Base-by-base conservation (phyloP, 257 asterid species). In the Ligustrum vulgare region DNA sequence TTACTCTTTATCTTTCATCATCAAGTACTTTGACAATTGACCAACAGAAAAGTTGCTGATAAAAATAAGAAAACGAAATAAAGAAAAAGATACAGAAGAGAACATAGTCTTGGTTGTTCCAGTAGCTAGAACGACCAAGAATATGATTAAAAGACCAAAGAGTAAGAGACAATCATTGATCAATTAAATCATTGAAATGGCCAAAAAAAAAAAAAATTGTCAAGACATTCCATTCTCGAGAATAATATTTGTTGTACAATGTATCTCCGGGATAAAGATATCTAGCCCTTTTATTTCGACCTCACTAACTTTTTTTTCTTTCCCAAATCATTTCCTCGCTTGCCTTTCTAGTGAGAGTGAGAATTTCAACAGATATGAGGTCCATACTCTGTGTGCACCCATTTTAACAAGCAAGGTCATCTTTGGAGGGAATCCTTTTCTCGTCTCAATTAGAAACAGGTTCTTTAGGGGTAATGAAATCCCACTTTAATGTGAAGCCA, bases 161-260 rank as follows among this genome's bases (percentile, higher is more conserved):
- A 25, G 35, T 25, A 60, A 3, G 67, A 60, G 34, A n/a, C 1
- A 60, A 60, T 22, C 9, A 60, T 60, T 22, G 34, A 22, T 60
- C 67, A 25, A 60, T 25, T 60, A 60, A 11, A 60, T 60, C 8
- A 4, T 11, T n/a, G 34, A 70, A 37, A 78, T 34, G 67, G 36
- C 70, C 22, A 70, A 71, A 12, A 56, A 69, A 45, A 32, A 70
- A 71, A 12, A 56, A 69, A 45, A 32, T 31, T 60, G 74, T 67
- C 43, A 73, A 25, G 54, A 39, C 69, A 49, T 13, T 35, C 39
- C 12, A 76, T 28, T 35, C 33, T 37, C 32, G 7, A 0, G 20
- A 39, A 9, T 15, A 35, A 69, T 56, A 25, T 28, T 54, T 68
- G 64, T 56, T 43, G 18, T 68, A 20, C 31, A 20, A 65, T 20